Evolutionary conservation across 2,329 filamentous ascomycete genomes (phyloP), one percentile per base, ranked within the genome.

Genomic region (Rhinocladiella mackenziei): DNA sequence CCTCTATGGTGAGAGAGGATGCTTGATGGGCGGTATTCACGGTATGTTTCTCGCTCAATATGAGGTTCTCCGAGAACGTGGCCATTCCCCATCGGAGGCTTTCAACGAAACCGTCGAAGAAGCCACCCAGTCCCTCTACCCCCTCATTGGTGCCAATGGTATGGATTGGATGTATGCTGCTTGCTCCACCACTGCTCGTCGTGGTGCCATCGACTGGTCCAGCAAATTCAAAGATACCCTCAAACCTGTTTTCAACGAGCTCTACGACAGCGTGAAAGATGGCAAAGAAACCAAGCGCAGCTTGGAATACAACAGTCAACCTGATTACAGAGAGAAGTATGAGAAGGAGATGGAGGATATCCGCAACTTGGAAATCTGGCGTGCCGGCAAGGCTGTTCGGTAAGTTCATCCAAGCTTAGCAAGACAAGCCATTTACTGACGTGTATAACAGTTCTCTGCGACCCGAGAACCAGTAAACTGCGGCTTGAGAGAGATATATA

Each of bases 101-200:
- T 98, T 98, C 85, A 98, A 98, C 82, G 92, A 98, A 88, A 98
- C 92, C 59, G 92, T 98, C 59, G 92, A 98, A 81, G 92, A 98
- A 81, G 92, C 92, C 57, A 98, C 92, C 40, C 92, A 98, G 81
- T 88, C 81, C 58, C 78, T 98, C 65, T 98, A 98, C 81, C 92
- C 92, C 56, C 80, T 98, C 66, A 98, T 98, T 65, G 92, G 91
- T 66, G 81, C 80, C 73, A 86, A 97, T 75, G 92, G 92, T 66
- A 97, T 98, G 92, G 92, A 98, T 79, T 98, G 94, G 89, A 98
- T 98, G 92, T 98, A 94, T 78, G 89, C 91, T 69, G 92, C 92
- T 59, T 98, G 92, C 86, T 97, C 91, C 55, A 98, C 92, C 67
- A 98, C 92, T 48, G 92, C 92, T 65, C 88, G 92, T 66, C 89